phyloP scores from a whole-genome alignment of 768 basidiomycete genomes.

The Chalciporus pseudorubinellus region DNA sequence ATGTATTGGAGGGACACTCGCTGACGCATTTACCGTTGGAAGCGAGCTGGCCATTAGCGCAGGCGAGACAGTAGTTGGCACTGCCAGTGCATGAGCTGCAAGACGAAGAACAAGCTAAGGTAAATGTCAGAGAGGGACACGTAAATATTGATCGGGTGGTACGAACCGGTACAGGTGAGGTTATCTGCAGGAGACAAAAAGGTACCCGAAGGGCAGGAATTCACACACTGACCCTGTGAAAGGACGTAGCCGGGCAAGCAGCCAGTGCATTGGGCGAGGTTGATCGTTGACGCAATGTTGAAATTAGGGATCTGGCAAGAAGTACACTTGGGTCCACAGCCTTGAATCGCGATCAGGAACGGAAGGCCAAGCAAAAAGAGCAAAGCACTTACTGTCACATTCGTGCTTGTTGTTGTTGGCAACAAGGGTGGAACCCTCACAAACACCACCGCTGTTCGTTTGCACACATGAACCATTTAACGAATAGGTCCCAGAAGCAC shows the following conservation, averaged over 20 bases:
- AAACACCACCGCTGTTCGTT: slow-evolving; percentile 66
- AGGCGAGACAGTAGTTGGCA: slow-evolving; percentile 71
- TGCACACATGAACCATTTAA: slow-evolving; percentile 72
- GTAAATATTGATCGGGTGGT: neutral
- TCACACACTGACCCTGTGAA: slow-evolving; percentile 65
- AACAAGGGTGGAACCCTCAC: slow-evolving; percentile 65
- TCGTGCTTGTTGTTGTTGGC: slow-evolving; percentile 81
- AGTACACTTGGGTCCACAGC: slow-evolving; percentile 81
- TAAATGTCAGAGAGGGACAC: slow-evolving; percentile 6
- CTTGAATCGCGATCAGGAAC: slow-evolving; percentile 35
- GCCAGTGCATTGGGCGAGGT: slow-evolving; percentile 68
- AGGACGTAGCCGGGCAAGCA: slow-evolving; percentile 79
- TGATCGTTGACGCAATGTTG: slow-evolving; percentile 59
- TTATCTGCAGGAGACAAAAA: slow-evolving; percentile 73
- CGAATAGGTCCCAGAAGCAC: slow-evolving; percentile 56
- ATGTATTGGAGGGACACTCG: slow-evolving; percentile 70
- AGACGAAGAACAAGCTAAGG: slow-evolving; percentile 63
- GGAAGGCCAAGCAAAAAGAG: neutral
- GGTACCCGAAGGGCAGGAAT: slow-evolving; percentile 68
- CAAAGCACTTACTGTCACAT: slow-evolving; percentile 62
- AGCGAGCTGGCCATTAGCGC: slow-evolving; percentile 62
- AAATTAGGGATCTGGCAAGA: slow-evolving; percentile 75
- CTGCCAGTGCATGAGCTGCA: slow-evolving; percentile 72
- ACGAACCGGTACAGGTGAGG: slow-evolving; percentile 69
- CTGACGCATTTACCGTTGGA: slow-evolving; percentile 71